Evolutionary conservation across 2,329 filamentous ascomycete species (phyloP).

Genomic region (Fusarium siculi): DNA sequence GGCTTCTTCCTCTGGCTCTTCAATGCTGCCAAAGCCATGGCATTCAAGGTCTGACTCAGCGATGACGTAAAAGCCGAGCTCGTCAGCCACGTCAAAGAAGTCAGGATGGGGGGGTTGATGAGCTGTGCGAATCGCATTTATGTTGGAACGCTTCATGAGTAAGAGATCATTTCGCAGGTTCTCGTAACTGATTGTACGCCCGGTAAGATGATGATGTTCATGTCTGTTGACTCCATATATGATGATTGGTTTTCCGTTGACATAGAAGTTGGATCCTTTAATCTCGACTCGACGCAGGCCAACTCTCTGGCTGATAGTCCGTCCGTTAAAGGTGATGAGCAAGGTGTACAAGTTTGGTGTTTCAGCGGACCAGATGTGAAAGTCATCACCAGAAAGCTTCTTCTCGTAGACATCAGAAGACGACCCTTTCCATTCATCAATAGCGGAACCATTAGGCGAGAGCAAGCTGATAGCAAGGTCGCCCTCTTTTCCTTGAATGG

Average conservation of each 20-base stretch:
- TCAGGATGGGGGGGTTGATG: conserved; percentile 73
- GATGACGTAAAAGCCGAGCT: conserved; percentile 72
- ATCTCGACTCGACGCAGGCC: conserved; percentile 73
- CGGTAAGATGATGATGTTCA: conserved; percentile 73
- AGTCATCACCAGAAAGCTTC: conserved; percentile 57
- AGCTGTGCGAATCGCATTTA: conserved; percentile 75
- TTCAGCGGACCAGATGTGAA: conserved; percentile 76
- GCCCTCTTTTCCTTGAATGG: conserved; percentile 57
- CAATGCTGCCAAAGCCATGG: conserved; percentile 56
- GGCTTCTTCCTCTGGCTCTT: conserved; percentile 8
- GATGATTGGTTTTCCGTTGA: conserved; percentile 73
- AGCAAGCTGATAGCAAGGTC: conserved; percentile 53
- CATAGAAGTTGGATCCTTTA: conserved; percentile 67
- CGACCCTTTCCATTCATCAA: conserved; percentile 42
- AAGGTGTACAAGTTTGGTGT: conserved; percentile 70
- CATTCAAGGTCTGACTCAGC: conserved; percentile 67
- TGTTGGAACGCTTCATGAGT: conserved; percentile 74
- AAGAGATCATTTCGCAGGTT: conserved; percentile 71
- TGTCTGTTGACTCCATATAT: conserved; percentile 77
- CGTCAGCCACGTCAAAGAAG: conserved; percentile 70
- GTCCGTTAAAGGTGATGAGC: conserved; percentile 48
- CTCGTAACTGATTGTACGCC: conserved; percentile 69
- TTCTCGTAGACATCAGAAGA: conserved; percentile 51
- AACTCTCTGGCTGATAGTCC: conserved; percentile 62
- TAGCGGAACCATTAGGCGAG: conserved; percentile 45